Conservation (phyloP, 306 rosid species). For the Fragaria iinumae region DNA sequence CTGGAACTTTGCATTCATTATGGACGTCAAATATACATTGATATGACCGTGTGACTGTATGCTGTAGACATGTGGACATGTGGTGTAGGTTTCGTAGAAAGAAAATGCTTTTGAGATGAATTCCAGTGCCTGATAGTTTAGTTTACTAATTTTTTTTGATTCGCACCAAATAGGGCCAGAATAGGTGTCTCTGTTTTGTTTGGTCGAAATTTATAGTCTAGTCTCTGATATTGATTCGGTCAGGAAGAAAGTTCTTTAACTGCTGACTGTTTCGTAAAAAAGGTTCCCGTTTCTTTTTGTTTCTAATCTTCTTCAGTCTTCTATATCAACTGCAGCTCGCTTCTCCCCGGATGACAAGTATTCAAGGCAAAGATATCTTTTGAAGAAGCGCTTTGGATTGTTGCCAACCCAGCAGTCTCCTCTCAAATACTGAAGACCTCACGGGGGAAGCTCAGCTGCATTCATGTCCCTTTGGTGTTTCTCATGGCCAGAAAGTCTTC, state of each 20-base stretch:
- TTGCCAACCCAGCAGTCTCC: conserved; percentile 85
- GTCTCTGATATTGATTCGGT: background rate
- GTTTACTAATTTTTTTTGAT: too few species aligned
- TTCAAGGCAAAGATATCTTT: conserved; percentile 73
- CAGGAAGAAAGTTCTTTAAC: background rate
- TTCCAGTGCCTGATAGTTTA: background rate
- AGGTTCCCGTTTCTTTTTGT: background rate
- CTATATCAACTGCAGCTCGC: conserved; percentile 65
- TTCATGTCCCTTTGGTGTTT: background rate
- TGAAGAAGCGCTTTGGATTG: conserved; percentile 91
- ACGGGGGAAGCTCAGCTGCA: background rate
- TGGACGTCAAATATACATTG: background rate
- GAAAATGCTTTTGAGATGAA: background rate
- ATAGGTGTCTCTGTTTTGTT: background rate
- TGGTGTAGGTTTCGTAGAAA: background rate
- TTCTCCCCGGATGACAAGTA: conserved; percentile 89
- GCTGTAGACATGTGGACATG: background rate
- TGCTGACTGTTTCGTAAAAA: background rate
- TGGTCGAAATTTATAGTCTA: too few species aligned
- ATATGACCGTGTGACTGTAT: background rate
- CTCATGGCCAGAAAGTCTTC: background rate
- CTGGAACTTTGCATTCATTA: background rate
- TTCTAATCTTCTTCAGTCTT: conserved; percentile 9
- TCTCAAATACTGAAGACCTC: conserved; percentile 48
- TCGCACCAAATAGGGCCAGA: too few species aligned